Base-by-base conservation (phyloP, 2,329 filamentous ascomycete species). In the Epichloe sylvatica region DNA sequence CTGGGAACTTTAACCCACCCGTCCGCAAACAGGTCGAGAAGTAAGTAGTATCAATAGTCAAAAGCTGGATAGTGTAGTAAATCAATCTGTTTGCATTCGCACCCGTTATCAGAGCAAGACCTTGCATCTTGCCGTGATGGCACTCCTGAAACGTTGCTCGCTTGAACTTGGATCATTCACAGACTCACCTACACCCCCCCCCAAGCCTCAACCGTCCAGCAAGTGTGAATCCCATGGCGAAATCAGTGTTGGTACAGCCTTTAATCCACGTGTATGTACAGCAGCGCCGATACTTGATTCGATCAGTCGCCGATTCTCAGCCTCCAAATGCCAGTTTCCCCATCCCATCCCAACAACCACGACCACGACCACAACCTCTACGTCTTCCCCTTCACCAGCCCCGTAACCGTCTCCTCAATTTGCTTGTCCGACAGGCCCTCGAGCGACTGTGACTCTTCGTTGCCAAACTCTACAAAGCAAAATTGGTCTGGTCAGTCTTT, bases 371-470 rank as follows among this genome's bases (percentile, higher is more conserved):
- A 30, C 30, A 30, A 30, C 8, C 13, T 21, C 25, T 40, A 52
- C 21, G 45, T 45, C 49, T 39, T 45, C 19, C 42, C 52, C 69
- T 75, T 75, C 45, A 80, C 77, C 51, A 81, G 64, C 36, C 69
- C 68, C 39, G 75, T 67, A 35, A 81, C 74, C 2, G 76, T 61
- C 9, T 80, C 76, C 64, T 81, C 77, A 54, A 81, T 77, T 63
- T 81, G 71, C 67, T 80, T 78, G 59, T 80, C 77, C 48, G 73
- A 70, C 46, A 81, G 64, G 36, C 76, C 77, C 67, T 80, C 75
- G 60, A 81, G 68, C 56, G 74, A 72, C 61, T 76, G 69, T 61
- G 71, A 72, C 64, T 72, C 76, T 67, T 81, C 77, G 57, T 69
- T 68, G 54, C 77, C 77, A 50, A 77, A 70, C 39, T 78, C 76